Percentiles rank a stretch among this genome's conserved stretches.
These are phyloP conservation scores for Hypoxylon intermedium DNA, from an alignment of 495 filamentous ascomycete genomes.

Conservation along the genomic window DNA sequence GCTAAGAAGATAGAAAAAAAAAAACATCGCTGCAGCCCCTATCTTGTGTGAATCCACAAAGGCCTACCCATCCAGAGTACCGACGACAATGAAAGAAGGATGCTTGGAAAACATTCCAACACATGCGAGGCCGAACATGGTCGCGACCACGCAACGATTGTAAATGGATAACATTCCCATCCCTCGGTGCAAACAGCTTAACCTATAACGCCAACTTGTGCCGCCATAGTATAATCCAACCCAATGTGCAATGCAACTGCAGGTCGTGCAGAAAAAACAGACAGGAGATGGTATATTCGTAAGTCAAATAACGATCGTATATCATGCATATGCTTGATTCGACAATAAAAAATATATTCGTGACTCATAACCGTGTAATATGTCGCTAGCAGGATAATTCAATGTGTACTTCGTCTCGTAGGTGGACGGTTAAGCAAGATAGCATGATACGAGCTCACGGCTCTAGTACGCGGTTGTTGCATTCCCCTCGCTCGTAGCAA, in stretches of 20 bases:
- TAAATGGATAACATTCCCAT: conserved; percentile 4
- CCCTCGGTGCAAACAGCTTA: conserved; percentile 13
- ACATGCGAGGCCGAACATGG: conserved; percentile 1
- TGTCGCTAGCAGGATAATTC: neutral
- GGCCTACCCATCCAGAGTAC: conserved; percentile 11
- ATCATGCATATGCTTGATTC: conserved; percentile 31
- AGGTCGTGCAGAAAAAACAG: conserved; percentile 11
- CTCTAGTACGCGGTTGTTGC: conserved; percentile 58
- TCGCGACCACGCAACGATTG: conserved; percentile 26
- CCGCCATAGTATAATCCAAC: conserved; percentile 29
- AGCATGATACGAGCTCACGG: too few relatives aligned
- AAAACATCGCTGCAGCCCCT: conserved; percentile 27
- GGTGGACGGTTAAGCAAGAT: conserved; percentile 8
- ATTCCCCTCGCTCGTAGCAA: conserved; percentile 83
- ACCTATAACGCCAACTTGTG: conserved; percentile 35
- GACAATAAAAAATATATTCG: conserved; percentile 25
- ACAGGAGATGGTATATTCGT: conserved; percentile 34
- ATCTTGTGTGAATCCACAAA: conserved; percentile 29
- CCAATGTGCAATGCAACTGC: conserved; percentile 32
- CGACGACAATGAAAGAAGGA: conserved; percentile 9
- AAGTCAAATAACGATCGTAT: conserved; percentile 30
- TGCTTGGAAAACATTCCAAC: conserved; percentile 6
- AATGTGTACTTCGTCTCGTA: conserved; percentile 17
- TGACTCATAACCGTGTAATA: conserved; percentile 32
- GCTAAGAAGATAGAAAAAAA: conserved; percentile 36